phyloP scores from a whole-genome alignment of 139 green algal genomes.

The Spirogloea muscicola region DNA sequence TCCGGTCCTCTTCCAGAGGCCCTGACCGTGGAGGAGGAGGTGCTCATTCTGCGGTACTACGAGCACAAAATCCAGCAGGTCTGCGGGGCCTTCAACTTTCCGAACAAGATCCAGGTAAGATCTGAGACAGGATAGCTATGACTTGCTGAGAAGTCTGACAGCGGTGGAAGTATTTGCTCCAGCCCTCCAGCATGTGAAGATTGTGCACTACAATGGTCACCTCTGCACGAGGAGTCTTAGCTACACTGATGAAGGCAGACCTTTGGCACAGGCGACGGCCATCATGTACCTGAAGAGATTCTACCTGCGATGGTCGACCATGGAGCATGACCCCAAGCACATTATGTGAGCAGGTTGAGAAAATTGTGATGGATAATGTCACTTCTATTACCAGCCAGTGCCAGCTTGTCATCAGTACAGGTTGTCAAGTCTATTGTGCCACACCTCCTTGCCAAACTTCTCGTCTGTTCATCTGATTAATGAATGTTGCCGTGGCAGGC shows the following conservation, averaged over 20 bases:
- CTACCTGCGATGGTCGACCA: constrained; percentile 35
- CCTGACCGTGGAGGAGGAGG: constrained; percentile 37
- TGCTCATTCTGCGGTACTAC: constrained; percentile 24
- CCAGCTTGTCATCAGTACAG: too few relatives aligned
- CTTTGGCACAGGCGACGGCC: constrained; percentile 22
- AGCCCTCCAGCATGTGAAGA: too few relatives aligned
- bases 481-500: constrained; percentile 7
- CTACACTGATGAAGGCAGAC: too few relatives aligned
- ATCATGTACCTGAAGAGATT: constrained; percentile 51
- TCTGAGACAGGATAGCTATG: too few relatives aligned
- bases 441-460: not conserved
- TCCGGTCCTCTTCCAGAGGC: constrained; percentile 19
- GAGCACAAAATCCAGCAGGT: constrained; percentile 51
- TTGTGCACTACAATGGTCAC: too few relatives aligned
- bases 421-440: too few relatives aligned
- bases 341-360: constrained; percentile 48
- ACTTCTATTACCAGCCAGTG: too few relatives aligned
- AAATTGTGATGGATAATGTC: too few relatives aligned
- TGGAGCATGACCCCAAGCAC: constrained; percentile 45
- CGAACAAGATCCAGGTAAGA: constrained; percentile 48
- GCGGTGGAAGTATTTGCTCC: too few relatives aligned
- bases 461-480: too few relatives aligned
- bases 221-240: too few relatives aligned
- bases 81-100: constrained; percentile 44
- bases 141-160: too few relatives aligned